Conservation (phyloP, 2,329 filamentous ascomycete genomes). For the Beauveria pseudobassiana region DNA sequence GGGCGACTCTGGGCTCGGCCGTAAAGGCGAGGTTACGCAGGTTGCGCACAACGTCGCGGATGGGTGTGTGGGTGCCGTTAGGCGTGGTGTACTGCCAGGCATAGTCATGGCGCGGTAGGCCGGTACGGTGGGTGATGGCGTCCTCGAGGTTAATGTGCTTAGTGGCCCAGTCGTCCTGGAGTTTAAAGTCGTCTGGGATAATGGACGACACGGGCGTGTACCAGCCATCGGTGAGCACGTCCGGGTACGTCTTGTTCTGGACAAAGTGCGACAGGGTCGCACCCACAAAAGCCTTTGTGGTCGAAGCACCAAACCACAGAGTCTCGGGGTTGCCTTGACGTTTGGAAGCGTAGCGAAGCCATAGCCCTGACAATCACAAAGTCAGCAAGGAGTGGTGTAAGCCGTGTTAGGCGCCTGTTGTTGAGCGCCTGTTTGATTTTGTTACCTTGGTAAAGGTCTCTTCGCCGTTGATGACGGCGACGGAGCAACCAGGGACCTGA, state of each 20-base stretch:
- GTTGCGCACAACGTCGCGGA: conserved; percentile 25
- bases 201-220: conserved; percentile 32
- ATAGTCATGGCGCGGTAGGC: conserved; percentile 36
- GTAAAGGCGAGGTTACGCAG: conserved; percentile 34
- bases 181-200: conserved; percentile 38
- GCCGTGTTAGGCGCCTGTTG: background rate
- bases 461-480: conserved; percentile 39
- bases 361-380: background rate
- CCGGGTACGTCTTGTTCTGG: conserved; percentile 25
- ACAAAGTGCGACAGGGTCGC: conserved; percentile 39
- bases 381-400: background rate
- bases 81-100: background rate
- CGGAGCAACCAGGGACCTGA: conserved; percentile 41
- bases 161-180: conserved; percentile 32
- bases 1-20: conserved; percentile 31
- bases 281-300: conserved; percentile 43
- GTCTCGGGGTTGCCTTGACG: conserved; percentile 35
- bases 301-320: conserved; percentile 42
- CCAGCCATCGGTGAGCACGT: conserved; percentile 28
- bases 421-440: no score
- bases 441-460: conserved; percentile 31
- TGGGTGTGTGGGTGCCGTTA: conserved; percentile 17
- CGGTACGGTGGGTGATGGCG: conserved; percentile 39
- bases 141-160: conserved; percentile 40
- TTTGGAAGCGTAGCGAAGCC: conserved; percentile 17